Percentiles rank a stretch among this genome's conserved stretches.
phyloP scores from a whole-genome alignment of 2,329 filamentous ascomycete species.

The Colletotrichum gloeosporioides region DNA sequence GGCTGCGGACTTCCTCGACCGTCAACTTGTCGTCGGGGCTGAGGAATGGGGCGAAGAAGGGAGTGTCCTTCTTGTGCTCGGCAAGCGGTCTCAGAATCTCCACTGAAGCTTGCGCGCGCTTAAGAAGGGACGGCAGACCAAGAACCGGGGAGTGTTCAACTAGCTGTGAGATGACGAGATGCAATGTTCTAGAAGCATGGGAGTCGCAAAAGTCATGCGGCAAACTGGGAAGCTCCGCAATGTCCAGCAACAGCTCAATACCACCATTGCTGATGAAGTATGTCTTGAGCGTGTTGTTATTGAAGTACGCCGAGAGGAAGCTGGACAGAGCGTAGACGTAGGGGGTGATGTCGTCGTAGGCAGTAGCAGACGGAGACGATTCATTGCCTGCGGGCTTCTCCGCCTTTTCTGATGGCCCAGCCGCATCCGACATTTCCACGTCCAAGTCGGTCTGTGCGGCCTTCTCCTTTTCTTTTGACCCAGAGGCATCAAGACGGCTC shows the following conservation, averaged over 20 bases:
- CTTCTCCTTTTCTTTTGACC: constrained; percentile 45
- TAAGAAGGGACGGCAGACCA: constrained; percentile 80
- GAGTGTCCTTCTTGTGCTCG: constrained; percentile 50
- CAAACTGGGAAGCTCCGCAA: constrained; percentile 82
- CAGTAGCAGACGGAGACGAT: constrained; percentile 25
- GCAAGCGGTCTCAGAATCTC: constrained; percentile 72
- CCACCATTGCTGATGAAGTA: constrained; percentile 81
- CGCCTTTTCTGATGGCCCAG: constrained; percentile 27
- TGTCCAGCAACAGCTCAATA: constrained; percentile 82
- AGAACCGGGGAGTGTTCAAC: constrained; percentile 82
- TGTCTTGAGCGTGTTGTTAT: constrained; percentile 74
- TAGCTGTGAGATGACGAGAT: constrained; percentile 76
- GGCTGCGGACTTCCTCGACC: constrained; percentile 37
- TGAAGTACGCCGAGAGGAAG: constrained; percentile 78
- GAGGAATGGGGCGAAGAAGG: constrained; percentile 77
- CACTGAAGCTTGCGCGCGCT: constrained; percentile 73
- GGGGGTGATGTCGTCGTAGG: constrained; percentile 55
- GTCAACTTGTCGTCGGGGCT: constrained; percentile 40
- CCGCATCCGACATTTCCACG: constrained; percentile 70
- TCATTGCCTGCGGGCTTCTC: constrained; percentile 26
- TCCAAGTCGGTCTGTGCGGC: constrained; percentile 49
- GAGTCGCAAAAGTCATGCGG: constrained; percentile 75
- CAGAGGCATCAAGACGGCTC: constrained; percentile 28
- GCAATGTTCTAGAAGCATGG: constrained; percentile 71
- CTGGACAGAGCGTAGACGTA: constrained; percentile 79